A percentile compares a stretch with the other conserved stretches of the same genome.
These are phyloP conservation scores for Turnera subulata DNA, from an alignment of 345 rosid species.

Conservation along the genomic window DNA sequence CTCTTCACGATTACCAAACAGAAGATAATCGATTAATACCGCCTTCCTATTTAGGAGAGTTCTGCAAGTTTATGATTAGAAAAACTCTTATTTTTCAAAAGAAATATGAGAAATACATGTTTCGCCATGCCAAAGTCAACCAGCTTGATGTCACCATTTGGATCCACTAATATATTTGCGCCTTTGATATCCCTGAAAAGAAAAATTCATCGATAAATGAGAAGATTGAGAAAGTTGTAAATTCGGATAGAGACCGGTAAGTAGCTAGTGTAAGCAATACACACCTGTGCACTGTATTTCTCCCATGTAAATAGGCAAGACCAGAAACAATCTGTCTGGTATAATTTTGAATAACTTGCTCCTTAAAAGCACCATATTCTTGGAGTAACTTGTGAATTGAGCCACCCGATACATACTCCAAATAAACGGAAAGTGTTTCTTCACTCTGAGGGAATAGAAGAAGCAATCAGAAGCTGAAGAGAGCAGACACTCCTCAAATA, in stretches of 20 bases:
- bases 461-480: constrained; percentile 4
- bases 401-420: constrained; percentile 95
- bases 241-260: not conserved
- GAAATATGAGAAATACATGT: constrained; percentile 53
- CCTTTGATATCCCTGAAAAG: constrained; percentile 89
- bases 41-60: not conserved
- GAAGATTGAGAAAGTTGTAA: constrained; percentile 2
- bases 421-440: constrained; percentile 85
- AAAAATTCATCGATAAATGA: constrained; percentile 8
- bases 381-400: constrained; percentile 91
- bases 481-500: too few relatives aligned
- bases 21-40: not conserved
- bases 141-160: constrained; percentile 91
- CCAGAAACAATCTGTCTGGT: constrained; percentile 85
- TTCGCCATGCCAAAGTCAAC: constrained; percentile 99
- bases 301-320: constrained; percentile 84
- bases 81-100: not conserved
- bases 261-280: constrained; percentile 11
- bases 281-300: constrained; percentile 94
- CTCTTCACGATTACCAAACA: not conserved
- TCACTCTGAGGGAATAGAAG: constrained; percentile 56
- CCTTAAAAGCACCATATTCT: constrained; percentile 88
- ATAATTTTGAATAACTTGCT: constrained; percentile 90
- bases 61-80: not conserved
- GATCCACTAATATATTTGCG: constrained; percentile 93